A percentile compares a stretch with the other conserved stretches of the same genome.
These are phyloP conservation scores for Tarenaya hassleriana DNA, from an alignment of 345 rosid genomes.

Conservation along the genomic window DNA sequence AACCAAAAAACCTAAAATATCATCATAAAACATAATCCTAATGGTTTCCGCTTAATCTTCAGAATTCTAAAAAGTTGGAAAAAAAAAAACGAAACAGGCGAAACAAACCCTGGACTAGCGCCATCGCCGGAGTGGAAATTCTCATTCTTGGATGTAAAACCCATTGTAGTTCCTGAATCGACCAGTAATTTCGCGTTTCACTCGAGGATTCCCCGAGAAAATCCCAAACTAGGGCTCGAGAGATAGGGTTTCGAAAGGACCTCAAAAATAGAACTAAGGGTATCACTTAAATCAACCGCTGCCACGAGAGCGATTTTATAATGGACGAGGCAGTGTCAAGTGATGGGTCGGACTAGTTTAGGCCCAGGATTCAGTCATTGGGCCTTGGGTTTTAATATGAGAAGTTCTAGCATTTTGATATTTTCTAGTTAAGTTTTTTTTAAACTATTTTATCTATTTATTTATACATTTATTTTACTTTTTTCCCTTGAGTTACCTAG, in stretches of 20 bases:
- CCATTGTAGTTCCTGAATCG: conserved; percentile 32
- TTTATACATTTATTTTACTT: too few species aligned
- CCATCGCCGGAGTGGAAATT: conserved; percentile 57
- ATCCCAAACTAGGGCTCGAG: background rate
- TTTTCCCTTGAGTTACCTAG: too few species aligned
- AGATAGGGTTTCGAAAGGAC: conserved; percentile 14
- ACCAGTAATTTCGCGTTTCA: background rate
- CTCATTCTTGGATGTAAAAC: conserved; percentile 45
- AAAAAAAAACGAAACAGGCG: conserved; percentile 1
- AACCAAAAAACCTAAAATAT: background rate
- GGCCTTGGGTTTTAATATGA: too few species aligned
- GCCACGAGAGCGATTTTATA: too few species aligned
- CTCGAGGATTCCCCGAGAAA: background rate
- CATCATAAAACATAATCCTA: background rate
- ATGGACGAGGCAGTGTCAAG: too few species aligned
- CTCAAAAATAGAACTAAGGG: background rate
- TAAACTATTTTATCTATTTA: too few species aligned
- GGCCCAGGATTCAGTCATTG: too few species aligned
- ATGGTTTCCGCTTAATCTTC: background rate
- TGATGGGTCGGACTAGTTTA: too few species aligned
- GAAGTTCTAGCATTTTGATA: too few species aligned
- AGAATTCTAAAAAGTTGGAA: background rate
- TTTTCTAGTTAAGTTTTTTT: too few species aligned
- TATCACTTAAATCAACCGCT: too few species aligned
- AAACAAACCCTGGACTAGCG: conserved; percentile 72